A percentile compares a stretch with the other conserved stretches of the same genome.
Conservation (phyloP, 306 rosid genomes). For the Begonia masoniana region DNA sequence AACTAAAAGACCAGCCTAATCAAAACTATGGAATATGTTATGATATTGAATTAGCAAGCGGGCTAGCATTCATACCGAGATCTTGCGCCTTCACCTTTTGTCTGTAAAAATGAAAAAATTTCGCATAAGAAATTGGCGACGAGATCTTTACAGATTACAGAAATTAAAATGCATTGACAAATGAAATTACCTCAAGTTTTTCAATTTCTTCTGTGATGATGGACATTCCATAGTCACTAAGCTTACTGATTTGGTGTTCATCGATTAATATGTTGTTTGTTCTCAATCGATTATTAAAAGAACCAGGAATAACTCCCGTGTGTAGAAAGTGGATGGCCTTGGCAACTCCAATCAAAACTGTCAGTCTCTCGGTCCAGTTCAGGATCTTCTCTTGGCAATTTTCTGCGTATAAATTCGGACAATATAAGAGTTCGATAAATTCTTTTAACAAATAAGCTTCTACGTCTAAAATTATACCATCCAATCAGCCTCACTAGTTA, state of each 20-base stretch:
- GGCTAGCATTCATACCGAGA: conserved; percentile 36
- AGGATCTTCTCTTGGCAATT: conserved; percentile 42
- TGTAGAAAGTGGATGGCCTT: conserved; percentile 83
- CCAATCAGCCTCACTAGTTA: no score
- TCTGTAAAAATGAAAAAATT: conserved; percentile 28
- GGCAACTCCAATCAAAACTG: conserved; percentile 69
- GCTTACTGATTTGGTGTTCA: conserved; percentile 61
- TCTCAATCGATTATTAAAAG: conserved; percentile 50
- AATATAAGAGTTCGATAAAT: conserved; percentile 14
- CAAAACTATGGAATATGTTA: no score
- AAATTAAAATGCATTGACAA: conserved; percentile 2
- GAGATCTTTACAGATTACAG: neutral
- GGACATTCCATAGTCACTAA: conserved; percentile 82
- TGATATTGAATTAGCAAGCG: neutral
- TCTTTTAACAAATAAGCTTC: neutral
- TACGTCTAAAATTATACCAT: no score
- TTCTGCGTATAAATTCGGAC: conserved; percentile 25
- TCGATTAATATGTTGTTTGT: conserved; percentile 63
- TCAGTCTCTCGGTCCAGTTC: conserved; percentile 76
- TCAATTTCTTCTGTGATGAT: conserved; percentile 43
- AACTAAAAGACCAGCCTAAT: neutral
- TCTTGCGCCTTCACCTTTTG: conserved; percentile 39
- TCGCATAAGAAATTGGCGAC: conserved; percentile 15
- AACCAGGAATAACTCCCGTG: conserved; percentile 69
- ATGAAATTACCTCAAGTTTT: conserved; percentile 41